Base-by-base conservation (phyloP, 129 eudicot genomes). In the Chrysanthemum lavandulifolium region DNA sequence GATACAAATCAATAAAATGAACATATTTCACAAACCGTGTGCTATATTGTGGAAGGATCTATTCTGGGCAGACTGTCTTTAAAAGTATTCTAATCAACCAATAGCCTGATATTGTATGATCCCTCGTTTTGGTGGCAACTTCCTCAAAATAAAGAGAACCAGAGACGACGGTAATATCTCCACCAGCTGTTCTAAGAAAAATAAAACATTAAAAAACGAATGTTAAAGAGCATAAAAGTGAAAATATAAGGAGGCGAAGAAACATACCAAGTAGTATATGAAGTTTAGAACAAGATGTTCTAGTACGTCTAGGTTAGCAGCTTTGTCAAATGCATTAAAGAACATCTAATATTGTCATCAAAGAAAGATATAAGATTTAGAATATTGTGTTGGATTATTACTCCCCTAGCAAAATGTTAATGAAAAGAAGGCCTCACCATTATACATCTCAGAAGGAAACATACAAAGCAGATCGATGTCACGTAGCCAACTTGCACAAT, bases 61-160 rank as follows among this genome's bases (percentile, higher is more conserved):
- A 31, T 31, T 31, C 36, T 31, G 36, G 36, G 5, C 36, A 31
- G 36, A 31, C 36, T 31, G 36, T 31, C 36, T 31, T 31, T 31
- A 1, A 31, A 31, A 3, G 45, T 31, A 58, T 47, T 76, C 62
- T 49, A 61, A 47, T 85, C 74, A 92, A 31, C 36, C 36, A 3
- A 31, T 31, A 31, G 96, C 86, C 16, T 86, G 96, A 77, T 93
- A 93, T 58, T 85, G 91, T 68, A 96, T 84, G 87, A 81, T 86
- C 55, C 88, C 96, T 14, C 96, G 90, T 73, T 84, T 93, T 5
- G 97, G 97, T 61, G 98, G 98, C 82, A 93, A 68, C 81, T 93
- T 93, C 83, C 97, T 81, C 87, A 93, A 69, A 68, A 93, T 85
- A 78, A 90, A 90, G 49, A 93, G 89, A 59, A 87, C 96, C 40